A percentile compares a stretch with the other conserved stretches of the same genome.
Evolutionary conservation across 306 rosid genomes (phyloP).

Genomic region (Gastrolobium villosum): DNA sequence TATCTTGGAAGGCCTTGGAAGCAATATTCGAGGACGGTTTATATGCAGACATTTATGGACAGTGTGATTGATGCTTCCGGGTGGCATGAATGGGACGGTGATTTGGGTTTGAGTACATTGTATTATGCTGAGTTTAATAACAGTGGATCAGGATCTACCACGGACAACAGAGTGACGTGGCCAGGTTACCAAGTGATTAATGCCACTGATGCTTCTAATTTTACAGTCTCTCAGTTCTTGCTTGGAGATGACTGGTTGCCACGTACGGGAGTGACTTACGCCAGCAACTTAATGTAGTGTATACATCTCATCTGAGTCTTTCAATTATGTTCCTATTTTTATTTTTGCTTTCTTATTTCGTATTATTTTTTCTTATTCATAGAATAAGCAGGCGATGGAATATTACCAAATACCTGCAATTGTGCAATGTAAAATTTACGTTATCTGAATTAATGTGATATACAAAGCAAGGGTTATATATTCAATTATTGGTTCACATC

Average conservation of each 20-base stretch:
- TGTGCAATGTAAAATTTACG: not conserved
- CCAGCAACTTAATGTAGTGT: conserved; percentile 40
- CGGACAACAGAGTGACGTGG: conserved; percentile 69
- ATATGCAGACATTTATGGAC: conserved; percentile 66
- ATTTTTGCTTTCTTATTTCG: not conserved
- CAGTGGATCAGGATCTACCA: conserved; percentile 69
- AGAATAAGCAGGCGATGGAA: not conserved
- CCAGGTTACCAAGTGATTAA: conserved; percentile 64
- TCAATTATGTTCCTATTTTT: not conserved
- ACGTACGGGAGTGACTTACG: conserved; percentile 70
- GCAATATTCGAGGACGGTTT: conserved; percentile 71
- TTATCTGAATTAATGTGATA: not conserved
- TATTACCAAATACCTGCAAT: not conserved
- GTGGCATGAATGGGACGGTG: conserved; percentile 76
- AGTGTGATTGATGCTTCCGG: conserved; percentile 57
- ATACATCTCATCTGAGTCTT: not conserved
- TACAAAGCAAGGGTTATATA: too few relatives aligned
- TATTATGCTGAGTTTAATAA: conserved; percentile 79
- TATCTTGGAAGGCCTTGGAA: conserved; percentile 92
- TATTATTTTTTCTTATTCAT: not conserved
- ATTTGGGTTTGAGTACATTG: conserved; percentile 63
- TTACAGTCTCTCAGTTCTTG: conserved; percentile 66
- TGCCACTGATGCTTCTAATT: conserved; percentile 63
- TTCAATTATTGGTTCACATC: too few relatives aligned
- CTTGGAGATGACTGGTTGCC: conserved; percentile 74